Base-by-base conservation (phyloP, 208 protist genomes). In the Blastocrithidia nonstop region DNA sequence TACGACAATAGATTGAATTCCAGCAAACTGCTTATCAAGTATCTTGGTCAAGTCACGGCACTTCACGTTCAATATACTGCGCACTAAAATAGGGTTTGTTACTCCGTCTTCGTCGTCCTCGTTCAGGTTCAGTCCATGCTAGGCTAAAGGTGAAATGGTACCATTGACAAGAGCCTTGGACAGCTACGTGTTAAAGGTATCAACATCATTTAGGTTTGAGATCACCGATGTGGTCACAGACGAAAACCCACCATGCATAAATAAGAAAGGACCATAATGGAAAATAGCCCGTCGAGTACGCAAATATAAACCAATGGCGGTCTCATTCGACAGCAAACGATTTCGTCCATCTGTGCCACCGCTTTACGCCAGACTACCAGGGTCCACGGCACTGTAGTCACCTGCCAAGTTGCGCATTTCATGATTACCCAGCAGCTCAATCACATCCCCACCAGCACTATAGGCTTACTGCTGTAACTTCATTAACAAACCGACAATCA, bases 201-300 rank as follows among this genome's bases (percentile, higher is more conserved):
- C 69, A 0, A 92, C 59, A 17, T 72, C 70, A n/a, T 62, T 45
- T 23, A 92, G 57, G 47, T 63, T 73, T 20, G 69, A 85, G 11
- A 92, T 69, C 56, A 82, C 77, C 26, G 42, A 57, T 15, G 72
- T 61, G 8, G 73, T 86, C 4, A 66, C 71, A 16, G 62, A 66
- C n/a, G 80, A 87, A 45, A 94, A 73, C 11, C 86, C 86, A n/a
- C 77, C 86, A 52, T 94, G 82, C 73, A 89, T 85, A 48, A 94
- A 94, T 44, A 92, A 63, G 49, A 83, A 91, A 4, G 71, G 66
- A n/a, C 74, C 72, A 37, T 85, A 65, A 50, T 70, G 73, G 55
- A 64, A 86, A 22, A 84, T 75, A 19, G 73, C 76, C 40, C 78
- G 71, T 42, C 73, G 69, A 1, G 75, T 85, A 22, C 80, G 72